Percentiles rank a stretch among this genome's conserved stretches.
These are phyloP conservation scores for Sisymbrium irio DNA, from an alignment of 345 rosid genomes.

Conservation along the genomic window DNA sequence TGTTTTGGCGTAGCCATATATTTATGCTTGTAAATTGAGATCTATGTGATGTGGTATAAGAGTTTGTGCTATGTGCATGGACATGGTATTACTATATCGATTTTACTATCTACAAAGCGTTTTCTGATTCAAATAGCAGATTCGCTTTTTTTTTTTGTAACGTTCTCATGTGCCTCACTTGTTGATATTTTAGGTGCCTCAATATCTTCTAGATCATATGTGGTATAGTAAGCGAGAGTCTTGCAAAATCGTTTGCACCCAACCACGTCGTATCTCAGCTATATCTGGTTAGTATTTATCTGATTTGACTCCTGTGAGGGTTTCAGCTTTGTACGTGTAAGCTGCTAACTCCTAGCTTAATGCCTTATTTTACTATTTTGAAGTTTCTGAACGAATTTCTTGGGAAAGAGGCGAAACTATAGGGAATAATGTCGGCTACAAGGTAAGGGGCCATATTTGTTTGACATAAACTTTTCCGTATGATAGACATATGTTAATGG, in stretches of 20 bases:
- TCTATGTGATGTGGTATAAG: background rate
- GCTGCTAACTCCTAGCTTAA: background rate
- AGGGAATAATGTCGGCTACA: slow-evolving; percentile 83
- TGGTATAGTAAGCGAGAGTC: slow-evolving; percentile 64
- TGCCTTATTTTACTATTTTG: slow-evolving; percentile 15
- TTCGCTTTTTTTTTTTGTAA: background rate
- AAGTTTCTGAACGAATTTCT: slow-evolving; percentile 92
- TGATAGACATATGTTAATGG: slow-evolving; percentile 10
- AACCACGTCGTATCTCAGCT: slow-evolving; percentile 98
- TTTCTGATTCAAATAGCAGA: background rate
- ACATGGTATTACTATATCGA: background rate
- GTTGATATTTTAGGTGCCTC: slow-evolving; percentile 70
- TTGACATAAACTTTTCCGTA: background rate
- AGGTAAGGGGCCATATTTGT: slow-evolving; percentile 47
- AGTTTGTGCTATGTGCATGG: background rate
- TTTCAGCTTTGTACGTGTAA: slow-evolving; percentile 1
- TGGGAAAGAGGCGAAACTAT: slow-evolving; percentile 76
- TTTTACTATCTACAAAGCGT: background rate
- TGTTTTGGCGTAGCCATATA: slow-evolving; percentile 10
- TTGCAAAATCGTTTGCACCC: slow-evolving; percentile 93
- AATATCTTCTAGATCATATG: slow-evolving; percentile 76
- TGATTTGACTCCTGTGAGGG: slow-evolving; percentile 12
- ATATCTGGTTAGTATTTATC: slow-evolving; percentile 58
- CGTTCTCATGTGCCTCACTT: slow-evolving; percentile 10
- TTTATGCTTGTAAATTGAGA: background rate